Base-by-base conservation (phyloP, 768 basidiomycete genomes). In the Termitomyces sp. region DNA sequence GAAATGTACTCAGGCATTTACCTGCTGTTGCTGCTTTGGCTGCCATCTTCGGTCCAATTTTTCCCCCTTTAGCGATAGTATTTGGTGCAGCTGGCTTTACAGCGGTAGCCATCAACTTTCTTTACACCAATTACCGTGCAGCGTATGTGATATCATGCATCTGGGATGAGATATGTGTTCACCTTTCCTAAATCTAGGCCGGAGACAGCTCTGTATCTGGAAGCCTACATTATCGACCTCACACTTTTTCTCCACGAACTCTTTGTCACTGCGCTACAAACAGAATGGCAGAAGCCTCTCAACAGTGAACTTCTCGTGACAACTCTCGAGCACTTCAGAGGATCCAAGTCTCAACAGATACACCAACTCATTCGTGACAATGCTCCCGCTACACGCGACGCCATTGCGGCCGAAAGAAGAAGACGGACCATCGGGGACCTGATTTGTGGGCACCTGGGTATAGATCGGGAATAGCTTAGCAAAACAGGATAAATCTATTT, bases 161-260 rank as follows among this genome's bases (percentile, higher is more conserved):
- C 20, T 22, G 18, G 16, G 27, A 39, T 22, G 6, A 24, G 20
- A 22, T 24, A 33, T 34, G 3, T 31, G 15, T n/a, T 58, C 6
- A 52, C 39, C 24, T 36, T 53, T 46, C 37, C 3, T 16, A 44
- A 31, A n/a, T 4, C 6, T 47, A 58, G 50, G 15, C 57, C 57
- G 5, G 37, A 53, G 27, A 58, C 57, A 37, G 50, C 57, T 24
- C 24, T 58, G 9, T 58, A 62, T 48, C 37, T 66, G 56, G 63
- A 61, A 31, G 58, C 65, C 16, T 67, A 67, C 58, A 63, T 67
- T 41, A 45, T 67, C 9, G 58, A 66, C 51, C 63, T 67, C 33
- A 53, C 60, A 47, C 52, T 63, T 31, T 47, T 67, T 20, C 51
- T 66, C 20, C 59, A 64, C 49, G 55, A 44, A 13, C 46, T 67